Percentiles rank a stretch among this genome's conserved stretches.
phyloP scores from a whole-genome alignment of 2,329 filamentous ascomycete species.

The Alternaria angustiovoidea region DNA sequence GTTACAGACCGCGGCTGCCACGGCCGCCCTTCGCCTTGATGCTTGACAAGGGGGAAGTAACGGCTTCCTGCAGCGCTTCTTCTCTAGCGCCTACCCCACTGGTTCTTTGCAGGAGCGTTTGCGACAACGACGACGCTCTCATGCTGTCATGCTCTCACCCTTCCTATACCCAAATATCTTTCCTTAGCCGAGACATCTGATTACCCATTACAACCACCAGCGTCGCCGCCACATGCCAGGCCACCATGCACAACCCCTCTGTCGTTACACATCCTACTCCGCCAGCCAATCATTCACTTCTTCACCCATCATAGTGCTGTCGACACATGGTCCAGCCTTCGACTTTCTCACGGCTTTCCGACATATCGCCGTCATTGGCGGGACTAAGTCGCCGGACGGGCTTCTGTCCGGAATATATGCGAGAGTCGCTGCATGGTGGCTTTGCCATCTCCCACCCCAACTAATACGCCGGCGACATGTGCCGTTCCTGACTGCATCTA shows the following conservation, averaged over 20 bases:
- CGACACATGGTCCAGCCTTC: neutral
- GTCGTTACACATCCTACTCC: neutral
- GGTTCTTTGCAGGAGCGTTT: conserved; percentile 1
- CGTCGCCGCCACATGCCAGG: neutral
- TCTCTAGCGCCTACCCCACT: conserved; percentile 2
- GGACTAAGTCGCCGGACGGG: conserved; percentile 3
- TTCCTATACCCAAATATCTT: neutral
- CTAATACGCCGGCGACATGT: neutral
- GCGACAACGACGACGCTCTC: neutral
- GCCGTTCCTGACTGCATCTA: neutral
- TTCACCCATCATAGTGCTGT: neutral
- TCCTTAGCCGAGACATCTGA: neutral
- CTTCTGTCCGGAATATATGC: conserved; percentile 5
- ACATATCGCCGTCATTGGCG: conserved; percentile 11
- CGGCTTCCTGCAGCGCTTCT: conserved; percentile 2
- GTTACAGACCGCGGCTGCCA: neutral
- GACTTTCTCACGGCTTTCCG: conserved; percentile 2
- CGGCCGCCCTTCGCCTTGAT: neutral
- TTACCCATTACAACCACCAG: too few relatives aligned
- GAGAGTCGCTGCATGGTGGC: conserved; percentile 1
- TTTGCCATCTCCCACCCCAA: neutral
- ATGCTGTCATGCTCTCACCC: neutral
- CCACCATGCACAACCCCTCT: neutral
- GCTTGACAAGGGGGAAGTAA: neutral
- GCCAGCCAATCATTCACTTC: neutral